These are phyloP conservation scores for Malassezia globosa DNA, from an alignment of 1,284 basidiomycete species.

Conservation along the genomic window DNA sequence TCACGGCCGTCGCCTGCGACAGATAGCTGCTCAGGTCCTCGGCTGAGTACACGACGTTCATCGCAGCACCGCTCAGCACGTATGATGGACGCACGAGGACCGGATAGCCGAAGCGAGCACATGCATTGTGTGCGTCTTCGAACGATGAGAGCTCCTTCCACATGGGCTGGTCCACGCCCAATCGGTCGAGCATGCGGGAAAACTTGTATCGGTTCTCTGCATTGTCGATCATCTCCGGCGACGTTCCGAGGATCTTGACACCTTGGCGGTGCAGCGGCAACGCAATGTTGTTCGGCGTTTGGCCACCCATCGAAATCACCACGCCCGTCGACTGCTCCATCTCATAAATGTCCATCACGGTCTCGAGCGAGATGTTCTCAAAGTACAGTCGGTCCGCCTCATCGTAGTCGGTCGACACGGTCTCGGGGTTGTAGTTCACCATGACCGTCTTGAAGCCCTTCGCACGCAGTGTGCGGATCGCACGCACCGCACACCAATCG, in stretches of 20 bases:
- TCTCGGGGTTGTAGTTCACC: constrained; percentile 99
- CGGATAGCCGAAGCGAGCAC: constrained; percentile 60
- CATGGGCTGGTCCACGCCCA: constrained; percentile 87
- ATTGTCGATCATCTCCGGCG: constrained; percentile 98
- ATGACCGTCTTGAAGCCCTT: constrained; percentile 92
- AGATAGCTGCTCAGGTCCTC: constrained; percentile 85
- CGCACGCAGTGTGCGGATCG: constrained; percentile 85
- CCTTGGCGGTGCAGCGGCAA: constrained; percentile 85
- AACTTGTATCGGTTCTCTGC: constrained; percentile 99
- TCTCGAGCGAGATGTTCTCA: constrained; percentile 93
- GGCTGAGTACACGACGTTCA: constrained; percentile 93
- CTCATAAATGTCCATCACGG: constrained; percentile 94
- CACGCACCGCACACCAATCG: constrained; percentile 97
- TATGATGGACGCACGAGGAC: constrained; percentile 95
- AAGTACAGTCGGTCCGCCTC: constrained; percentile 97
- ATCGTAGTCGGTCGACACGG: constrained; percentile 96
- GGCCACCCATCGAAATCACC: constrained; percentile 94
- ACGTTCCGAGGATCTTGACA: constrained; percentile 95
- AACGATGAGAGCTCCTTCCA: constrained; percentile 95
- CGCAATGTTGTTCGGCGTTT: constrained; percentile 97
- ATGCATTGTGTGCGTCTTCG: constrained; percentile 61
- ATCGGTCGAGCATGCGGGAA: constrained; percentile 90
- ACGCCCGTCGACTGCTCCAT: constrained; percentile 76
- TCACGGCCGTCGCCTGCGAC: constrained; percentile 89
- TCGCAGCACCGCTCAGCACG: constrained; percentile 92